Evolutionary conservation across 345 rosid genomes (phyloP).

Genomic region (Boechera retrofracta): DNA sequence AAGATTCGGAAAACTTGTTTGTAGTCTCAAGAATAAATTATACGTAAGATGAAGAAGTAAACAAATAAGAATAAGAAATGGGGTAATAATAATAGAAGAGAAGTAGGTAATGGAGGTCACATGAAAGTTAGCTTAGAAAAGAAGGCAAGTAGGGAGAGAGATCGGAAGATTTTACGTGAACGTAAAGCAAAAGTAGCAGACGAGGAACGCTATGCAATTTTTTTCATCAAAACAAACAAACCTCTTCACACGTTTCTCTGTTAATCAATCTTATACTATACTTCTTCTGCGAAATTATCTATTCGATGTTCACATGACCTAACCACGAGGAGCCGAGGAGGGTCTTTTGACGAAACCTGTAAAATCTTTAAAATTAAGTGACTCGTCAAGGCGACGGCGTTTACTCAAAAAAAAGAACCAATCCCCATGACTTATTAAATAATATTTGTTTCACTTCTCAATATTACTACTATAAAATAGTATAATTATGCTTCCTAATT

Average conservation of each 20-base stretch:
- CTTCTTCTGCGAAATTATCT: neutral
- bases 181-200: conserved; percentile 37
- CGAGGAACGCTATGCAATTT: conserved; percentile 37
- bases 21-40: too few relatives aligned
- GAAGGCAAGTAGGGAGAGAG: conserved; percentile 35
- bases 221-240: neutral
- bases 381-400: conserved; percentile 34
- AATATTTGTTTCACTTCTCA: neutral
- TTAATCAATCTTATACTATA: conserved; percentile 1
- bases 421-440: neutral
- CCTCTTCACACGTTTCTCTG: conserved; percentile 36
- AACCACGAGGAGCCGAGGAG: conserved; percentile 30
- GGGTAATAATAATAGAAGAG: neutral
- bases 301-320: conserved; percentile 22
- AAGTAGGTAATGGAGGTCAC: conserved; percentile 43
- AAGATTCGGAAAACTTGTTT: neutral
- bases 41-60: neutral
- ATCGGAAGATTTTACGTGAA: conserved; percentile 37
- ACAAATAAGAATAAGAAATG: neutral
- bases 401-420: too few relatives aligned
- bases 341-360: conserved; percentile 10
- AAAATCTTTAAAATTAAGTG: conserved; percentile 1
- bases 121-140: conserved; percentile 45
- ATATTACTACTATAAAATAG: neutral
- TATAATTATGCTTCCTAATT: conserved; percentile 15